Evolutionary conservation across 2,329 filamentous ascomycete species (phyloP), one percentile per base, ranked within the genome.

Genomic region (Calonectria naviculata): DNA sequence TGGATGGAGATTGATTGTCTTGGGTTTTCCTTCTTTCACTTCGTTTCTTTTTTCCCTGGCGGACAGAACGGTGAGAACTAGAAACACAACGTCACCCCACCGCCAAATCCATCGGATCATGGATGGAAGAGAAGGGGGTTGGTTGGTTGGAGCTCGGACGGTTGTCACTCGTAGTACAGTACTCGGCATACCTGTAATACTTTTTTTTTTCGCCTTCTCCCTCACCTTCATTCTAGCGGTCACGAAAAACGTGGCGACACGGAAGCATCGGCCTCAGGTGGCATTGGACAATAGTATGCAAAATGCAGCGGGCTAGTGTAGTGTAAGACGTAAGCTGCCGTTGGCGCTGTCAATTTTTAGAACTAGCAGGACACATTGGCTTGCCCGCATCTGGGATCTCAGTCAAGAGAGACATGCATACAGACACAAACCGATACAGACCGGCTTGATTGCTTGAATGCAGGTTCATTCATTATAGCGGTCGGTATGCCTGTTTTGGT

Each of bases 271-370:
- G 60, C 21, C 31, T 52, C 41, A 65, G 67, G 60, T 49, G 60
- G 60, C 31, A 68, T 58, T 46, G 19, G 31, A 54, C 64, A 46
- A 68, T 26, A 24, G 56, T 10, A 26, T 10, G 15, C 34, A 24
- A 36, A 26, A 44, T 4, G 29, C 28, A 10, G 17, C 36, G n/a
- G 44, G 67, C 31, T 65, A 44, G 41, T 65, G 60, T 3, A 29
- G 47, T 68, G 66, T 41, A 36, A 44, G 66, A 56, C 29, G 66
- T 52, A 61, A 67, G 54, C 65, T 67, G 36, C 29, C 54, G 24
- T 36, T 58, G 52, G 34, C 52, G 31, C 38, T 58, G 52, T 6
- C 34, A 58, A 58, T 58, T 58, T 58, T 58, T 38, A 58, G 52
- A 58, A 58, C 52, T 38, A 58, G 36, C 17, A 4, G 31, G 34